phyloP scores from a whole-genome alignment of 768 basidiomycete genomes.

The Lactifluus hygrophoroides region DNA sequence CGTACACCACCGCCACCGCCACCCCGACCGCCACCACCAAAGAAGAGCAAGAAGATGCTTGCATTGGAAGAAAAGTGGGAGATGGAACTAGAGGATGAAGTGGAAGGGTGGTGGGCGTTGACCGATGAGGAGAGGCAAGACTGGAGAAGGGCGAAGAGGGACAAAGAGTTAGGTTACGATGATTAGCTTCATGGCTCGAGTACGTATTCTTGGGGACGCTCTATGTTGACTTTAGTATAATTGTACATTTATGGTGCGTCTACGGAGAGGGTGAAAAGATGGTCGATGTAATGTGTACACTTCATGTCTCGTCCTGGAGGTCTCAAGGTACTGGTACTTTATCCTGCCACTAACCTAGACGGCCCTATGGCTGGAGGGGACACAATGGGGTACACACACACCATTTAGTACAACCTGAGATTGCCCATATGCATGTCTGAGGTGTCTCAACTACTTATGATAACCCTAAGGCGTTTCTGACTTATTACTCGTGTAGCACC shows the following conservation, averaged over 20 bases:
- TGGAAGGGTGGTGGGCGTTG: slow-evolving; percentile 49
- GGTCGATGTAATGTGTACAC: background rate
- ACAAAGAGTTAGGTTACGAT: slow-evolving; percentile 45
- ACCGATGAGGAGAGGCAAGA: slow-evolving; percentile 31
- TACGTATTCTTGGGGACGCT: background rate
- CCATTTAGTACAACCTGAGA: too few species aligned
- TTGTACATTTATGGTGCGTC: background rate
- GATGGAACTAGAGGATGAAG: slow-evolving; percentile 63
- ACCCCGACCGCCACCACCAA: slow-evolving; percentile 61
- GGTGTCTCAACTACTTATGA: too few species aligned
- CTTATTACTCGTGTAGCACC: too few species aligned
- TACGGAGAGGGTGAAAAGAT: background rate
- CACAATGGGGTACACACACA: too few species aligned
- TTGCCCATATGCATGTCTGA: too few species aligned
- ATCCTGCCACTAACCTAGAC: too few species aligned
- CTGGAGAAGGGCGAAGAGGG: slow-evolving; percentile 52
- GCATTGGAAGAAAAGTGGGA: slow-evolving; percentile 74
- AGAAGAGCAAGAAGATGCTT: slow-evolving; percentile 74
- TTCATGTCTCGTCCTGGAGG: background rate
- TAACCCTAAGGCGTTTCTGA: too few species aligned
- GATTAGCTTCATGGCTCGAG: slow-evolving; percentile 19
- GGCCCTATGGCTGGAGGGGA: too few species aligned
- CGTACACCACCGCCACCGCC: slow-evolving; percentile 65
- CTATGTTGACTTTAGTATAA: background rate
- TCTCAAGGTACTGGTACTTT: too few species aligned